Evolutionary conservation across 2,329 filamentous ascomycete genomes (phyloP).

Genomic region (Plenodomus biglobosus): DNA sequence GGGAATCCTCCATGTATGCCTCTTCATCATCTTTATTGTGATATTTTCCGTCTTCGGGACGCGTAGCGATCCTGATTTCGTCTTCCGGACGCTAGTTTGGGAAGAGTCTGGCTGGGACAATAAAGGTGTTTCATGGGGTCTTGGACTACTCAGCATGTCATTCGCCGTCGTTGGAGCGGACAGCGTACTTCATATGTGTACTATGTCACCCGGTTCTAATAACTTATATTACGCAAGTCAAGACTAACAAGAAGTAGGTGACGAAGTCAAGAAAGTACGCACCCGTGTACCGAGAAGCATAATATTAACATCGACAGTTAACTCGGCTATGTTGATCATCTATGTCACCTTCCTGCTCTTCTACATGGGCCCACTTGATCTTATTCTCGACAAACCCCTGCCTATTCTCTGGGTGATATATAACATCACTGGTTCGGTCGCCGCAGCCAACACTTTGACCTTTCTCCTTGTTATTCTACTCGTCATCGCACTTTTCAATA

Average conservation of each 20-base stretch:
- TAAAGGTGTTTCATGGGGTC: slow-evolving; percentile 46
- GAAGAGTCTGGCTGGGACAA: slow-evolving; percentile 46
- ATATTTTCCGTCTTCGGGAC: slow-evolving; percentile 48
- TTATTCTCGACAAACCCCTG: slow-evolving; percentile 15
- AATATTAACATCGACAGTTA: slow-evolving; percentile 43
- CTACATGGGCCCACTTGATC: slow-evolving; percentile 46
- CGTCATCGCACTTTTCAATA: slow-evolving; percentile 46
- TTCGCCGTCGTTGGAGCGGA: slow-evolving; percentile 50
- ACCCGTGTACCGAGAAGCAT: slow-evolving; percentile 46
- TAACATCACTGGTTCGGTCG: slow-evolving; percentile 45
- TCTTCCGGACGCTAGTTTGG: slow-evolving; percentile 51
- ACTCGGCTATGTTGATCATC: slow-evolving; percentile 48
- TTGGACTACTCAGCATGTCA: slow-evolving; percentile 42
- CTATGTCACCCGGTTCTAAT: slow-evolving; percentile 4
- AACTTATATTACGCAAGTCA: not conserved
- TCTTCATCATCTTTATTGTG: slow-evolving; percentile 54
- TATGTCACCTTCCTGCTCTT: slow-evolving; percentile 50
- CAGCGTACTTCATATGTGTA: slow-evolving; percentile 48
- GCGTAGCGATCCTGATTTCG: slow-evolving; percentile 42
- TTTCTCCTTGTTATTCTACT: slow-evolving; percentile 44
- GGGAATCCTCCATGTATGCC: slow-evolving; percentile 51
- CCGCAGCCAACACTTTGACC: slow-evolving; percentile 47
- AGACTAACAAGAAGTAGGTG: slow-evolving; percentile 12
- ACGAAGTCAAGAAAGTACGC: slow-evolving; percentile 47
- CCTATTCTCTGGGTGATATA: slow-evolving; percentile 47